phyloP scores from a whole-genome alignment of 805 yeast species.

The Pichia cephalocereana region DNA sequence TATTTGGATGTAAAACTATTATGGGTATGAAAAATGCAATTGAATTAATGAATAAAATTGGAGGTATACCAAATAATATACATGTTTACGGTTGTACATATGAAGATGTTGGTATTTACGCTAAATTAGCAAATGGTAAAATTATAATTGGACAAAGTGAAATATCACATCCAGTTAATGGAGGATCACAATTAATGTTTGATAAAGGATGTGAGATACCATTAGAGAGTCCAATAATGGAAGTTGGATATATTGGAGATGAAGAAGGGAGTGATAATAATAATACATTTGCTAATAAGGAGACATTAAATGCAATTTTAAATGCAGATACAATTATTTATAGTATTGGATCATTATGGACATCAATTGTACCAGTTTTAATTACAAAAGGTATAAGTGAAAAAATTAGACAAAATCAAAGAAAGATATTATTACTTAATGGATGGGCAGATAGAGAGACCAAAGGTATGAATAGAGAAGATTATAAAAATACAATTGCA shows the following conservation, averaged over 20 bases:
- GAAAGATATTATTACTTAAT: background rate
- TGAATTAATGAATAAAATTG: conserved; percentile 46
- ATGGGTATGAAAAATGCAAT: conserved; percentile 22
- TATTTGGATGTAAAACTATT: conserved; percentile 64
- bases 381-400: conserved; percentile 62
- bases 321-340: conserved; percentile 51
- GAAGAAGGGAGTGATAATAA: no score
- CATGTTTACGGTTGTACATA: conserved; percentile 65
- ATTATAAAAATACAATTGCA: background rate
- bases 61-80: conserved; percentile 15
- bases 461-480: background rate
- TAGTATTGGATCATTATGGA: conserved; percentile 84
- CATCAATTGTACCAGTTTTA: conserved; percentile 75
- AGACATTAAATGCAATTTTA: conserved; percentile 45
- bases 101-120: conserved; percentile 22
- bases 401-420: conserved; percentile 34
- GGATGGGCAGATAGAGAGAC: background rate
- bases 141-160: conserved; percentile 86
- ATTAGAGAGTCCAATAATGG: background rate
- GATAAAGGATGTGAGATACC: conserved; percentile 33
- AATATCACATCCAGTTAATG: conserved; percentile 67
- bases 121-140: conserved; percentile 56
- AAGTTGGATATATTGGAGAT: background rate
- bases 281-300: conserved; percentile 38
- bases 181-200: background rate